Evolutionary conservation across 495 filamentous ascomycete genomes (phyloP), one percentile per base, ranked within the genome.

Genomic region (Penicillium odoratum): DNA sequence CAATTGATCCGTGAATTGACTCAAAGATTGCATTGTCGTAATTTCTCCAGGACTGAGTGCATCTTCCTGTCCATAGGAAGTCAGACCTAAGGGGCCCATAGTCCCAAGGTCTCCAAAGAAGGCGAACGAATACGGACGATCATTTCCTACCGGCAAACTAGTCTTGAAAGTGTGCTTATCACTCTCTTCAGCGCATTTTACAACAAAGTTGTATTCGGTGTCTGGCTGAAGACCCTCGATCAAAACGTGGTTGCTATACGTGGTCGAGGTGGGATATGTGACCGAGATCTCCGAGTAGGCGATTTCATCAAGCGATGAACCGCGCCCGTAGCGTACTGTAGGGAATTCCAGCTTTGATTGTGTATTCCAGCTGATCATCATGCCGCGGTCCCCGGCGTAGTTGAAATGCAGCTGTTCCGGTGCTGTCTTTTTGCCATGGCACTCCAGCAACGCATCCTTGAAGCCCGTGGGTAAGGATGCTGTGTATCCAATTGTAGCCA

Each of bases 361-460:
- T 5, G 58, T 61, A n/a, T 56, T 61, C 58, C 58, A 61, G 18
- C 46, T 51, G 21, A 61, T 43, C 38, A 47, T 56, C 58, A 61
- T 61, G 25, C 53, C 58, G 16, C 42, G 55, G 42, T 61, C 58
- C 11, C 58, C 58, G n/a, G 48, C 33, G 21, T 61, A 61, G 16
- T 53, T 53, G 21, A 61, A 48, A 78, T 64, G 71, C 69, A 55
- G 59, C 48, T 21, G 51, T 65, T 36, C 33, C 5, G 51, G 51
- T 26, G 49, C 33, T 5, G 49, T 51, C 18, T 51, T 38, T 5
- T 16, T 16, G 15, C 46, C 46, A 4, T 15, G 46, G 13, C 46
- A 48, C 0, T 7, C 28, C 5, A 9, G 9, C 7, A 4, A 16
- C 5, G 15, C 15, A 16, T 48, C 28, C 10, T 48, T 48, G 4